phyloP scores from a whole-genome alignment of 371 early-diverging fungal genomes.

The Rhizopus stolonifer region DNA sequence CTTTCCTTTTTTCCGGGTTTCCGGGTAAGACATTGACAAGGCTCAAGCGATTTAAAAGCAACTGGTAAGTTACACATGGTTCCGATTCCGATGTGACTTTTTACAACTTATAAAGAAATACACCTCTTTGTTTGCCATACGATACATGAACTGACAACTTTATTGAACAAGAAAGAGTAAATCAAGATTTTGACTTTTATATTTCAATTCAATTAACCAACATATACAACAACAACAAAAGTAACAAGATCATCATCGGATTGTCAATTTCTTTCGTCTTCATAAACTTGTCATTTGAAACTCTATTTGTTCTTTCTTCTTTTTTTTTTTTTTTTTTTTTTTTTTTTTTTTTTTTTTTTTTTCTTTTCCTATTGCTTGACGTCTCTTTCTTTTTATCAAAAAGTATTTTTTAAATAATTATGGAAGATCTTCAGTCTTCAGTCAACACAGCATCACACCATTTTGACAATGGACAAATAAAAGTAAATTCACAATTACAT shows the following conservation, averaged over 20 bases:
- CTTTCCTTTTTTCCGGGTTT: too few relatives aligned
- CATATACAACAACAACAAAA: background rate
- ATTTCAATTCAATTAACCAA: too few relatives aligned
- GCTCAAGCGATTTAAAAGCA: background rate
- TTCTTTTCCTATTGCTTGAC: background rate
- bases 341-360: background rate
- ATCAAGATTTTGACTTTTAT: too few relatives aligned
- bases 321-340: background rate
- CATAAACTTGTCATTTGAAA: conserved; percentile 1
- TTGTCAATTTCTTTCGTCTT: background rate
- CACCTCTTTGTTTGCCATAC: too few relatives aligned
- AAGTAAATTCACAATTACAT: conserved; percentile 15
- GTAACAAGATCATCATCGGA: background rate
- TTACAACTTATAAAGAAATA: background rate
- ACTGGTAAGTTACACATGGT: background rate
- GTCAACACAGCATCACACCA: conserved; percentile 22
- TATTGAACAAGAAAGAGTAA: too few relatives aligned
- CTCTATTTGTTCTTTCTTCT: background rate
- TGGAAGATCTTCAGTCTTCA: conserved; percentile 29
- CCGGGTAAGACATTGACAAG: too few relatives aligned
- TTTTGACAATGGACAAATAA: conserved; percentile 28
- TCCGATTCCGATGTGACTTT: background rate
- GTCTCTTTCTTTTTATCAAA: background rate
- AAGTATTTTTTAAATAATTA: conserved; percentile 2
- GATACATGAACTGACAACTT: too few relatives aligned